Percentiles rank a stretch among this genome's conserved stretches.
These are phyloP conservation scores for Hyaloscypha finlandica DNA, from an alignment of 495 filamentous ascomycete species.

Conservation along the genomic window DNA sequence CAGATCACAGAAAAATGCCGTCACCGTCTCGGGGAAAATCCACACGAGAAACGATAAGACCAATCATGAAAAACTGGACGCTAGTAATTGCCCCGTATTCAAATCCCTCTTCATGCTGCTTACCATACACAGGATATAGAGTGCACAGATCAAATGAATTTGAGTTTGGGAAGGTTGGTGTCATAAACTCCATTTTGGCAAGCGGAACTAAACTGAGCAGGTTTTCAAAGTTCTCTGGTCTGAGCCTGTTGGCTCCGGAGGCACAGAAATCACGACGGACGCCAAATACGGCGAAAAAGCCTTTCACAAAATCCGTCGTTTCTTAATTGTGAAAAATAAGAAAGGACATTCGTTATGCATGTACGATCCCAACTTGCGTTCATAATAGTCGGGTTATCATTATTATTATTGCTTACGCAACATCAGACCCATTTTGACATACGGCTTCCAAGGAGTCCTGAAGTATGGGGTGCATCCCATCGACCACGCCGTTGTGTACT, in stretches of 20 bases:
- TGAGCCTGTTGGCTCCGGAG: neutral
- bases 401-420: too few species aligned
- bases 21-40: too few species aligned
- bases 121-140: neutral
- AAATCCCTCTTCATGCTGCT: neutral
- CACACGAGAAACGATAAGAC: too few species aligned
- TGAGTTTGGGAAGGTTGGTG: neutral
- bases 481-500: neutral
- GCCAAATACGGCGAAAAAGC: neutral
- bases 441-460: neutral
- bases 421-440: constrained; percentile 1
- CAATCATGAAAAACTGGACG: neutral
- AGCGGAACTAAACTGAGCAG: neutral
- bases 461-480: neutral
- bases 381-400: too few species aligned
- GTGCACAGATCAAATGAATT: neutral
- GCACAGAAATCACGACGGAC: neutral
- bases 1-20: too few species aligned
- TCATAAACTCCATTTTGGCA: neutral
- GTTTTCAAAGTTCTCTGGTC: constrained; percentile 6
- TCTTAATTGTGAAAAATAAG: neutral
- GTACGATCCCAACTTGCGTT: neutral
- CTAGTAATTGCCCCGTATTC: neutral
- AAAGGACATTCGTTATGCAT: neutral
- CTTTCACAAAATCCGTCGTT: neutral